These are phyloP conservation scores for Lachancea meyersii DNA, from an alignment of 805 yeast genomes.

Conservation along the genomic window DNA sequence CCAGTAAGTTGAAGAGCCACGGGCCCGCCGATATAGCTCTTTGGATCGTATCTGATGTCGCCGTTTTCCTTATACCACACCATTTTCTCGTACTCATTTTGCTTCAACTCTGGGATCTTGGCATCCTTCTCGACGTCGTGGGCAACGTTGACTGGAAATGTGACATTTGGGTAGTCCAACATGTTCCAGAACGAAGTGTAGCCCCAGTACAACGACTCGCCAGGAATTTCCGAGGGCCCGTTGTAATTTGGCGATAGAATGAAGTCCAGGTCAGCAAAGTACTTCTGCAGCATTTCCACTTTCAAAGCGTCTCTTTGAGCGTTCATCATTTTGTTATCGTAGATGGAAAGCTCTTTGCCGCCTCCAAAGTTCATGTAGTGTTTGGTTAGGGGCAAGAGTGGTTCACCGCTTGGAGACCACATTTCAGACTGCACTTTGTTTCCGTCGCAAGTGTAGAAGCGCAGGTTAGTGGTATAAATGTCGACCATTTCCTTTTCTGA, in stretches of 20 bases:
- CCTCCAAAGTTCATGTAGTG: conserved; percentile 54
- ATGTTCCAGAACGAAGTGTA: conserved; percentile 71
- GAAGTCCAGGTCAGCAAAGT: conserved; percentile 43
- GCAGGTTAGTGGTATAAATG: conserved; percentile 17
- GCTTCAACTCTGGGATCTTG: conserved; percentile 10
- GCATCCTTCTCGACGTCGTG: conserved; percentile 51
- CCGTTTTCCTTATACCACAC: conserved; percentile 20
- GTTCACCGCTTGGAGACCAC: conserved; percentile 61
- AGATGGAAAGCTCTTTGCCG: conserved; percentile 44
- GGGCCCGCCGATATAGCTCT: conserved; percentile 41
- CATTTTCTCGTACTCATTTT: conserved; percentile 20
- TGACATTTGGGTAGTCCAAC: conserved; percentile 62
- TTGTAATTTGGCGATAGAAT: conserved; percentile 62
- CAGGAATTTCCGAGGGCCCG: conserved; percentile 66
- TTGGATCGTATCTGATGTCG: conserved; percentile 27
- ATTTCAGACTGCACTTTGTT: conserved; percentile 49
- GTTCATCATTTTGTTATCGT: conserved; percentile 53
- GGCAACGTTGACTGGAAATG: conserved; percentile 54
- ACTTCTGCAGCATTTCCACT: conserved; percentile 34
- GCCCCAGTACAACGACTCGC: conserved; percentile 66
- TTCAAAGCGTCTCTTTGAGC: conserved; percentile 51
- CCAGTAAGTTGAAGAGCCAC: conserved; percentile 47
- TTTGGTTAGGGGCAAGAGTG: conserved; percentile 55
- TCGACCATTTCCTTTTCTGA: conserved; percentile 21
- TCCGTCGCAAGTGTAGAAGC: conserved; percentile 61